phyloP scores from a whole-genome alignment of 352 stramenopile species.

The Bremia lactucae region DNA sequence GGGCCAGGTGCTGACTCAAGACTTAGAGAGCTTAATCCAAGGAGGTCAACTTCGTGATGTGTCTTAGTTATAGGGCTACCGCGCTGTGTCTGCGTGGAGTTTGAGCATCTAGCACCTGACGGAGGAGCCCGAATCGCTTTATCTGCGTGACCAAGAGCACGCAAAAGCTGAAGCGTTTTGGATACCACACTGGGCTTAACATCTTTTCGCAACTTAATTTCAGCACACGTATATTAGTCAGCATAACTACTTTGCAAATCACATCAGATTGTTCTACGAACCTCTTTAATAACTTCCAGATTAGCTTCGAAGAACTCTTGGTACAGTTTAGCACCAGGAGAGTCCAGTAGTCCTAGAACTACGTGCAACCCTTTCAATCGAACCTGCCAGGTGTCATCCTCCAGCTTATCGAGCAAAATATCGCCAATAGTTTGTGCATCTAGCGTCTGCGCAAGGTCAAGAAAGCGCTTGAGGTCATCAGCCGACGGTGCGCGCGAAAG shows the following conservation, averaged over 20 bases:
- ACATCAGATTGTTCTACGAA: background rate
- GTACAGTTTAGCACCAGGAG: conserved; percentile 48
- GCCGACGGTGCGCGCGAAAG: conserved; percentile 62
- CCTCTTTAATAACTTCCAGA: background rate
- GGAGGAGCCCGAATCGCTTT: conserved; percentile 18
- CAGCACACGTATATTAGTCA: background rate
- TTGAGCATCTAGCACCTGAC: conserved; percentile 4
- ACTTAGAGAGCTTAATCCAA: conserved; percentile 54
- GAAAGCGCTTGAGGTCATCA: conserved; percentile 73
- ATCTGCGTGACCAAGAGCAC: conserved; percentile 49
- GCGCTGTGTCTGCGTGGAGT: conserved; percentile 7
- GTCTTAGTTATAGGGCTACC: conserved; percentile 12
- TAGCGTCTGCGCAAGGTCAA: conserved; percentile 79
- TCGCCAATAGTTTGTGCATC: conserved; percentile 78
- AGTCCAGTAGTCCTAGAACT: conserved; percentile 64
- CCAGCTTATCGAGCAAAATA: conserved; percentile 79
- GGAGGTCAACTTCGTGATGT: conserved; percentile 63
- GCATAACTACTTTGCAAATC: background rate
- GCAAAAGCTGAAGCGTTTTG: conserved; percentile 63
- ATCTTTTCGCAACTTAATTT: background rate
- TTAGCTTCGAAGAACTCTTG: conserved; percentile 59
- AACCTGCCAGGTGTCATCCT: conserved; percentile 75
- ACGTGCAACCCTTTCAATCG: conserved; percentile 79
- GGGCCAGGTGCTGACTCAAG: conserved; percentile 27
- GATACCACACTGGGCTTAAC: conserved; percentile 30